Evolutionary conservation across 2,329 filamentous ascomycete species (phyloP).

Genomic region (Pestalotiopsis fici): DNA sequence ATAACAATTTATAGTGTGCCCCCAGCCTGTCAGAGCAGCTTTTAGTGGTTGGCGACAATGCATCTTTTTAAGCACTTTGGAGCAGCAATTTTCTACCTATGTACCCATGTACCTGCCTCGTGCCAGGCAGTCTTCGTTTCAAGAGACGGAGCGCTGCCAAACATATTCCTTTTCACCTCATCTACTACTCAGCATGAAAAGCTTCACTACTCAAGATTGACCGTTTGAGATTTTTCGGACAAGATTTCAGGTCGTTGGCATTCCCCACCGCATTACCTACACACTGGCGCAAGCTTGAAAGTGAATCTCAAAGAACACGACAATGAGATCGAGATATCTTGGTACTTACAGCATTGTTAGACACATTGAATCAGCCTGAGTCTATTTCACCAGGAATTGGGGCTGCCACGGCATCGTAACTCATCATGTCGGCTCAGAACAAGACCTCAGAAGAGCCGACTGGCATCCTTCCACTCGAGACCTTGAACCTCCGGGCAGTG

Average conservation of each 20-base stretch:
- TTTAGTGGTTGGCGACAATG: neutral
- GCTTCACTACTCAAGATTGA: neutral
- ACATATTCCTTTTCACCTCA: neutral
- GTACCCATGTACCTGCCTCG: no score
- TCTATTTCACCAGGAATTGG: neutral
- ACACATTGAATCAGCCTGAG: neutral
- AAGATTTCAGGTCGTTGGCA: neutral
- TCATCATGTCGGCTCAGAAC: neutral
- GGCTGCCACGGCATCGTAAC: neutral
- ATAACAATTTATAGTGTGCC: no score
- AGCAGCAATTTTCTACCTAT: no score
- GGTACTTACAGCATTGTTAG: neutral
- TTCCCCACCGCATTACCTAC: neutral
- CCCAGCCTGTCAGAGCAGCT: neutral
- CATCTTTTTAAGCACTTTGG: neutral
- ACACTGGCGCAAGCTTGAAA: neutral
- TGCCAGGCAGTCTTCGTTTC: neutral
- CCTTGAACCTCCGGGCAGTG: slow-evolving; percentile 42
- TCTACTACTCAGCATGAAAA: neutral
- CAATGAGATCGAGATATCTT: neutral
- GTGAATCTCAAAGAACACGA: neutral
- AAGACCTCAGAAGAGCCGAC: slow-evolving; percentile 16
- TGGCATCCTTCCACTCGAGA: slow-evolving; percentile 48
- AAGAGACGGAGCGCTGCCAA: neutral
- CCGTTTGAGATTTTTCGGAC: neutral